Base-by-base conservation (phyloP, 345 rosid genomes). In the Eucalyptus tenuipes region DNA sequence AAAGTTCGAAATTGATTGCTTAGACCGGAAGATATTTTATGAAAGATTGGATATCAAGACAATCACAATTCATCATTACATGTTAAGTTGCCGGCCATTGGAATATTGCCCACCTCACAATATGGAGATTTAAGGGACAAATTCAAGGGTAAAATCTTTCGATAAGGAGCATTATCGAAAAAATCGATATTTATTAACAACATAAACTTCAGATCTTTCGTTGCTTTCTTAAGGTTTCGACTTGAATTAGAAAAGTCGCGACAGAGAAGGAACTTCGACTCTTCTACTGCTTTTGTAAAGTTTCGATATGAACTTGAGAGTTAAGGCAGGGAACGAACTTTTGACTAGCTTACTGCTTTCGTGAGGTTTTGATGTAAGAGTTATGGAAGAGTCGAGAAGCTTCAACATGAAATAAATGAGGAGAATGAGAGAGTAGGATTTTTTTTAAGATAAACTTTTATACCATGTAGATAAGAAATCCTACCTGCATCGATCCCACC, bases 191-290 rank as follows among this genome's bases (percentile, higher is more conserved):
- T 66, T 18, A 68, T 68, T 9, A 8, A 17, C 6, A 33, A 17
- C 44, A 68, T 17, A 33, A 68, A 68, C 42, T 68, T 8, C 2
- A n/a, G 1, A 57, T n/a, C 75, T 7, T 11, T 3, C 3, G 1
- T 9, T 16, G 1, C 24, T 68, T 8, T 31, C 11, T 68, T 68
- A 31, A 66, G 18, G 1, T 68, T 68, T 68, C 24, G 2, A 68
- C 4, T 10, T 16, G 13, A 31, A 33, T 10, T 31, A 16, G 24
- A 68, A 68, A 37, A 33, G 24, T 31, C 3, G 33, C 4, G 2
- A 1, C 0, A 0, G 5, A 61, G 1, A 25, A 55, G 3, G 61
- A 55, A 25, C 61, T 55, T 55, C 20, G 13, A 31, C 80, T 31
- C 42, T 31, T 8, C 3, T 29, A 17, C 1, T 8, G 4, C 13